Conservation (phyloP, 768 basidiomycete species). For the Mycena leptocephala region DNA sequence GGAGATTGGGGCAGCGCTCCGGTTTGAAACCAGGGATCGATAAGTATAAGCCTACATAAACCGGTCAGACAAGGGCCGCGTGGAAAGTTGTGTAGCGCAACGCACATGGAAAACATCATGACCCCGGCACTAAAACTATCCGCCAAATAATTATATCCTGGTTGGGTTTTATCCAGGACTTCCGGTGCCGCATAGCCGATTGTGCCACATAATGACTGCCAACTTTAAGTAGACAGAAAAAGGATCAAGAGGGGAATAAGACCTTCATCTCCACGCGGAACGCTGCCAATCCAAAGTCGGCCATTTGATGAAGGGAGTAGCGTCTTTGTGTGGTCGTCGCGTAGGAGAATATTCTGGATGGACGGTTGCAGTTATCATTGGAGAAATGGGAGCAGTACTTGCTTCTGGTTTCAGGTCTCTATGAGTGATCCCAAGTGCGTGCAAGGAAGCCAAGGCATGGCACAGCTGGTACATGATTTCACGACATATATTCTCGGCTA, state of each 20-base stretch:
- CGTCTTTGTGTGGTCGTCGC: background rate
- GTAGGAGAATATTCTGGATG: conserved; percentile 30
- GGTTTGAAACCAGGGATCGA: background rate
- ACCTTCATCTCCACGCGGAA: too few relatives aligned
- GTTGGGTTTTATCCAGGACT: background rate
- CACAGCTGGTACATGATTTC: conserved; percentile 37
- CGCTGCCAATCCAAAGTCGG: conserved; percentile 33
- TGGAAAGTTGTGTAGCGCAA: background rate
- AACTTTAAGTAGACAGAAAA: background rate
- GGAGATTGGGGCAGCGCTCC: background rate
- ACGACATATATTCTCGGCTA: conserved; percentile 27
- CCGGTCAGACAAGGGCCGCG: background rate
- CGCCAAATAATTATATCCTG: conserved; percentile 23
- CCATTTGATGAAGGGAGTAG: conserved; percentile 28
- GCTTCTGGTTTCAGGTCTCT: conserved; percentile 39
- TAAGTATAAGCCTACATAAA: conserved; percentile 18
- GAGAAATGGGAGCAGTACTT: background rate
- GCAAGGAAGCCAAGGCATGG: conserved; percentile 29
- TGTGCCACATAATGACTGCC: conserved; percentile 6
- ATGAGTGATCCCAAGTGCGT: conserved; percentile 25
- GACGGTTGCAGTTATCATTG: background rate
- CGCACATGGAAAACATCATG: conserved; percentile 29
- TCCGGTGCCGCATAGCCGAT: conserved; percentile 25
- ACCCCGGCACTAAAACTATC: conserved; percentile 32
- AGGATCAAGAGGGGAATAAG: background rate